Percentiles rank a stretch among this genome's conserved stretches.
These are phyloP conservation scores for Naganishia vaughanmartiniae DNA, from an alignment of 768 basidiomycete genomes.

Conservation along the genomic window DNA sequence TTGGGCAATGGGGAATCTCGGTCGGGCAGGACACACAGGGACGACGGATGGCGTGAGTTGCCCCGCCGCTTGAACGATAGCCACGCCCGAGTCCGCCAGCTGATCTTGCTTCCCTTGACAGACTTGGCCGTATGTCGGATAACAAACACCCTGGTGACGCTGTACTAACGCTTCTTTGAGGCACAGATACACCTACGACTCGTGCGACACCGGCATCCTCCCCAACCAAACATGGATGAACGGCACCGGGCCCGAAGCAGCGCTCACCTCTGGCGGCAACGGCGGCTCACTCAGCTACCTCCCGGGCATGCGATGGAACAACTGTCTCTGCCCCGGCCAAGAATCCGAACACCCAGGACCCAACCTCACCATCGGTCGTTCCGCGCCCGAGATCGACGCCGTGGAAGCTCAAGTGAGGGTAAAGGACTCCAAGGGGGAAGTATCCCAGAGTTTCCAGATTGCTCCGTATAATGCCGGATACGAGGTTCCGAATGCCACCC, in stretches of 20 bases:
- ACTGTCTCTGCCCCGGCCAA: slow-evolving; percentile 79
- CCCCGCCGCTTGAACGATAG: too few relatives aligned
- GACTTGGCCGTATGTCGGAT: slow-evolving; percentile 26
- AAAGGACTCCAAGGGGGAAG: slow-evolving; percentile 55
- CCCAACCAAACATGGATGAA: slow-evolving; percentile 46
- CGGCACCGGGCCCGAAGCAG: slow-evolving; percentile 42
- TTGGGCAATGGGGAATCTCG: slow-evolving; percentile 69
- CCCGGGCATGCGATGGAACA: slow-evolving; percentile 55
- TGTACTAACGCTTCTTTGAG: background rate
- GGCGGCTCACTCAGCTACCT: slow-evolving; percentile 52
- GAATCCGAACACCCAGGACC: slow-evolving; percentile 87
- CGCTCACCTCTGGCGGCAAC: slow-evolving; percentile 41
- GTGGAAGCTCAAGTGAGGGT: slow-evolving; percentile 78
- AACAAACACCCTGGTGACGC: background rate
- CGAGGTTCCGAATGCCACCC: slow-evolving; percentile 52
- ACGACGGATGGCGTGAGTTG: slow-evolving; percentile 58
- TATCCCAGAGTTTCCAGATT: slow-evolving; percentile 74
- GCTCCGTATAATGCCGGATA: slow-evolving; percentile 67
- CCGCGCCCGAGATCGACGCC: slow-evolving; percentile 89
- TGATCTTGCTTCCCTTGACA: background rate
- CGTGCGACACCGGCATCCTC: slow-evolving; percentile 48
- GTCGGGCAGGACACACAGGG: slow-evolving; percentile 22
- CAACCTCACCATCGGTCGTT: slow-evolving; percentile 62
- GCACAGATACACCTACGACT: slow-evolving; percentile 46
- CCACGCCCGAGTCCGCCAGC: too few relatives aligned